A percentile compares a stretch with the other conserved stretches of the same genome.
These are phyloP conservation scores for Urostyla sp. DNA, from an alignment of 73 alveolate species.

Conservation along the genomic window DNA sequence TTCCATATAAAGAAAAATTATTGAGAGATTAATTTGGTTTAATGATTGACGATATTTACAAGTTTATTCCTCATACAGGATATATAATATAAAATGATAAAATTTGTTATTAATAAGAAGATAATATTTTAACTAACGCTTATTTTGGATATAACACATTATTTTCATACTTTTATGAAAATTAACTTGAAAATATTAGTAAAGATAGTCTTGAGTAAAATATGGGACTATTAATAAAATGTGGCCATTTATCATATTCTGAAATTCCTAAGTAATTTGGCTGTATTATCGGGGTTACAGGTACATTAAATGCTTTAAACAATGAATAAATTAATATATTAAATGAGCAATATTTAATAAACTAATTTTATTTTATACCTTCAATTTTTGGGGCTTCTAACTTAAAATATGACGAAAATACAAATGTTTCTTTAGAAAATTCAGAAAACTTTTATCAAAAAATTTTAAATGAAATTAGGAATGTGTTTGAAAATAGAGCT, in stretches of 20 bases:
- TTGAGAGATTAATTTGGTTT: constrained; percentile 25
- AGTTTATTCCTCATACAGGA: no score
- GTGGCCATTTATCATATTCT: constrained; percentile 67
- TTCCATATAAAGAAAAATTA: not conserved
- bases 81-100: constrained; percentile 19
- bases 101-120: not conserved
- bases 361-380: constrained; percentile 45
- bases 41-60: no score
- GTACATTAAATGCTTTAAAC: constrained; percentile 59
- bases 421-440: not conserved
- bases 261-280: constrained; percentile 46
- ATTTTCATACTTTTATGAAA: constrained; percentile 61
- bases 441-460: not conserved
- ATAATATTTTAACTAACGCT: constrained; percentile 49
- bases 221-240: constrained; percentile 20
- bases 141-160: constrained; percentile 66
- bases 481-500: not conserved
- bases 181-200: not conserved
- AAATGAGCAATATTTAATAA: constrained; percentile 31
- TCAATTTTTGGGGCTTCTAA: constrained; percentile 63
- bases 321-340: constrained; percentile 31
- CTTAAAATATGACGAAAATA: constrained; percentile 2
- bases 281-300: constrained; percentile 69
- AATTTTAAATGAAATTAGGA: not conserved
- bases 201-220: constrained; percentile 1